Evolutionary conservation across 345 rosid species (phyloP).

Genomic region (Mallotus nudiflorus): DNA sequence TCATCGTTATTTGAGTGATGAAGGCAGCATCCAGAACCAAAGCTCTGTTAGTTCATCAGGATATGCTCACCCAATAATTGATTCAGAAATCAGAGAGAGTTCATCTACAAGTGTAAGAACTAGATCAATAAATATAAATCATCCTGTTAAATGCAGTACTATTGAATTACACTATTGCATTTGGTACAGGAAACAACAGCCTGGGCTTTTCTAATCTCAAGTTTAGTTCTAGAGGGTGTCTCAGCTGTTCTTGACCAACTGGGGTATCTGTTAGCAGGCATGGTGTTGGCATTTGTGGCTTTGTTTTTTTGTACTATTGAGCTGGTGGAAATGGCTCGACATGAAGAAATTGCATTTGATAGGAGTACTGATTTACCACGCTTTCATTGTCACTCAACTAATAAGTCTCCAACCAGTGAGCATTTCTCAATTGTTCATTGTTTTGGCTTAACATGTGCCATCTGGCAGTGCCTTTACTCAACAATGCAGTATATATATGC

Average conservation of each 20-base stretch:
- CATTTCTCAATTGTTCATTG: background rate
- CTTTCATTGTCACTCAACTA: background rate
- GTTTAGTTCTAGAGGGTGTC: conserved; percentile 6
- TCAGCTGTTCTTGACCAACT: conserved; percentile 6
- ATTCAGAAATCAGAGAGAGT: background rate
- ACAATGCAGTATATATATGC: background rate
- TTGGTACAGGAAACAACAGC: background rate
- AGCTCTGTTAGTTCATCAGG: background rate
- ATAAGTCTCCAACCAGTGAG: background rate
- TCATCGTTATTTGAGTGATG: background rate
- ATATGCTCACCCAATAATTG: background rate
- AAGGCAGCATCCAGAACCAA: background rate
- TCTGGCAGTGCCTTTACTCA: conserved; percentile 12
- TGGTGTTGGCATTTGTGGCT: background rate
- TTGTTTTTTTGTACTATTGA: background rate
- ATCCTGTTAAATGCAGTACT: too few relatives aligned
- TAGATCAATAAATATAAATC: background rate
- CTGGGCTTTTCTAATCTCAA: background rate
- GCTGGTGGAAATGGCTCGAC: background rate
- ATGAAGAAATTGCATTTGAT: background rate
- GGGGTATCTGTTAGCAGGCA: background rate
- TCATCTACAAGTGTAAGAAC: background rate
- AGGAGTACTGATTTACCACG: background rate
- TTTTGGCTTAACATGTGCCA: background rate
- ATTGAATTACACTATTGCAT: too few relatives aligned